Evolutionary conservation across 2,329 filamentous ascomycete genomes (phyloP), one percentile per base, ranked within the genome.

Genomic region (Talaromyces sp.): DNA sequence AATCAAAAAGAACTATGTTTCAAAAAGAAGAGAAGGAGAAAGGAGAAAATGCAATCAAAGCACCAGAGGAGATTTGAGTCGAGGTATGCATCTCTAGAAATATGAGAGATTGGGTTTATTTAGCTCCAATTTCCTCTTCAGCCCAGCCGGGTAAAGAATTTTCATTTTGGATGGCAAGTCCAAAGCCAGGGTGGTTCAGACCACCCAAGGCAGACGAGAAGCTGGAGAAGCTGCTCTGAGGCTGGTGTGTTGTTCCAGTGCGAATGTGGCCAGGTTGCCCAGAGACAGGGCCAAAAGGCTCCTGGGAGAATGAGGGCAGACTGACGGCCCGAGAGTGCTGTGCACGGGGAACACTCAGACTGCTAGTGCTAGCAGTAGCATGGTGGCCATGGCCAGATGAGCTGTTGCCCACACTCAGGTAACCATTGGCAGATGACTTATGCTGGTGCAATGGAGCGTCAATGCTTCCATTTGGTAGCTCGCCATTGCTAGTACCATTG

Each of bases 241-340:
- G 71, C 56, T 75, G 76, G 55, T 77, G 75, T 30, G 70, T 60
- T 22, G 72, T 59, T 35, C 65, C 69, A 41, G 65, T 63, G 40
- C 72, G 74, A 39, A 66, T 56, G 51, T 74, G 70, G 30, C 69
- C 59, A 3, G 63, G 54, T 45, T 75, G 68, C 32, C 62, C 63
- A 7, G 70, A 68, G 41, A 70, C 67, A 20, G 77, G 75, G 10
- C 76, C 77, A 63, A 83, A 82, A 11, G 80, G 76, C 40, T 83
- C 82, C 58, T 86, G 82, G 2, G 82, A 83, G 69, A 87, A 87
- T 5, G 83, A 85, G 1, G 94, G 94, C 66, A 99, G 78, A 70
- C 91, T 96, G 54, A 97, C 91, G 30, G 94, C 91, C 33, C 94
- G 87, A 67, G 85, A 93, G 68, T 88, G 86, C 58, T 82, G 81